phyloP scores from a whole-genome alignment of 164 flowering plant genomes.

The Liriodendron chinense region DNA sequence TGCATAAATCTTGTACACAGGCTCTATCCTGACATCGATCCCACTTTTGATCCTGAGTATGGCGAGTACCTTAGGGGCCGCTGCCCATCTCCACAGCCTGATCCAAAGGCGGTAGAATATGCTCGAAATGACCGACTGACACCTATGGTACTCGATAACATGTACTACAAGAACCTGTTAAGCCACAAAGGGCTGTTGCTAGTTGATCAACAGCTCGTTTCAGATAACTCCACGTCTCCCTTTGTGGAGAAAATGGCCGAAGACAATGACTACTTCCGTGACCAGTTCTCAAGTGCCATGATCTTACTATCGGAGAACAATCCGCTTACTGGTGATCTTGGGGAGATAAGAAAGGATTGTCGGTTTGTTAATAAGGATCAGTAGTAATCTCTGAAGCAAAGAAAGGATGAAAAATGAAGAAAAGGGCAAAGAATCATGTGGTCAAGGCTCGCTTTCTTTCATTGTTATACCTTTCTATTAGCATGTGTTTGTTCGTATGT shows the following conservation, averaged over 20 bases:
- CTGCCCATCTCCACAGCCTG: conserved; percentile 68
- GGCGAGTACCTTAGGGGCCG: conserved; percentile 61
- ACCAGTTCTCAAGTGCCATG: conserved; percentile 57
- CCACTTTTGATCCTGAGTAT: conserved; percentile 66
- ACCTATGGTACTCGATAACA: conserved; percentile 74
- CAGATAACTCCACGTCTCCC: conserved; percentile 57
- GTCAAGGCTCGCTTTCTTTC: too few relatives aligned
- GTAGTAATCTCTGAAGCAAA: background rate
- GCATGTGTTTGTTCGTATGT: too few relatives aligned
- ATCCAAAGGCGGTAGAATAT: conserved; percentile 58
- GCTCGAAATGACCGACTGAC: conserved; percentile 68
- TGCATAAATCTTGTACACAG: conserved; percentile 66
- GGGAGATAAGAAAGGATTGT: conserved; percentile 79
- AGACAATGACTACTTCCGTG: conserved; percentile 68
- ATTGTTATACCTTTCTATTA: too few relatives aligned
- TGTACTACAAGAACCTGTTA: conserved; percentile 74
- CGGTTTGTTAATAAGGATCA: conserved; percentile 45
- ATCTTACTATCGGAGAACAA: conserved; percentile 64
- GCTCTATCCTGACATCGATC: conserved; percentile 77
- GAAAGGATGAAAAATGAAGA: too few relatives aligned
- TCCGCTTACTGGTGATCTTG: conserved; percentile 60
- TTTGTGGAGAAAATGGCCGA: conserved; percentile 74
- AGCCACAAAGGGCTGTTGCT: conserved; percentile 59
- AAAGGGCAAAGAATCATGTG: too few relatives aligned
- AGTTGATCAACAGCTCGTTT: conserved; percentile 59